Conservation (phyloP, 768 basidiomycete species). For the Cystofilobasidium macerans region DNA sequence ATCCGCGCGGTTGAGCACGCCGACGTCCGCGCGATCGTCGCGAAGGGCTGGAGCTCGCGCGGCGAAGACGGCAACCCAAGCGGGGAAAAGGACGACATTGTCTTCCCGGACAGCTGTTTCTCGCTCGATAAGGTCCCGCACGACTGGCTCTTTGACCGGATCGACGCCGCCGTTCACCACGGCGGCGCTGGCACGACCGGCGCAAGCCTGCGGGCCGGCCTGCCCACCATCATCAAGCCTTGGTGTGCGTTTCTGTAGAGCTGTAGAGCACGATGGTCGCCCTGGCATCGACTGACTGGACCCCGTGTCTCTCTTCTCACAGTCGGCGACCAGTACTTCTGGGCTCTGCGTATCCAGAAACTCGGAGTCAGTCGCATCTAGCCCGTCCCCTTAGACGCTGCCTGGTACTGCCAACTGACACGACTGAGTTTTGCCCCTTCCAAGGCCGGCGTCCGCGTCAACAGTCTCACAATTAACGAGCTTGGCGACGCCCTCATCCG, state of each 20-base stretch:
- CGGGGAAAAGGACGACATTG: slow-evolving; percentile 27
- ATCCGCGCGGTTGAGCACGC: slow-evolving; percentile 55
- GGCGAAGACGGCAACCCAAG: slow-evolving; percentile 32
- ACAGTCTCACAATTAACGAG: slow-evolving; percentile 44
- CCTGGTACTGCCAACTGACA: slow-evolving; percentile 30
- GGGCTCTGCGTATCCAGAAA: slow-evolving; percentile 54
- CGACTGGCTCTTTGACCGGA: slow-evolving; percentile 42
- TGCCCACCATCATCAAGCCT: slow-evolving; percentile 56
- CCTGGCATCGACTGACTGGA: slow-evolving; percentile 19
- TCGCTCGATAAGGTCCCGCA: slow-evolving; percentile 56
- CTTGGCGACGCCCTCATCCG: no score
- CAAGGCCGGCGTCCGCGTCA: slow-evolving; percentile 43
- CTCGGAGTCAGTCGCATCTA: slow-evolving; percentile 45
- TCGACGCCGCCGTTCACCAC: slow-evolving; percentile 57
- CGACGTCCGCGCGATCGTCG: slow-evolving; percentile 55
- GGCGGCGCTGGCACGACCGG: slow-evolving; percentile 64
- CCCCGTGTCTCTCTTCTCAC: background rate
- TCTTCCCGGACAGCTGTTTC: slow-evolving; percentile 29
- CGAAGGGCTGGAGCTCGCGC: slow-evolving; percentile 57
- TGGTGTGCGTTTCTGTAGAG: slow-evolving; percentile 48
- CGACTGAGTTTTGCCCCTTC: slow-evolving; percentile 28
- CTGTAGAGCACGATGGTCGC: background rate
- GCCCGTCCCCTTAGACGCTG: background rate
- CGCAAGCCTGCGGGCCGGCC: slow-evolving; percentile 47
- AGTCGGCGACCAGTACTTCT: slow-evolving; percentile 40